Evolutionary conservation across 2,329 filamentous ascomycete species (phyloP), one percentile per base, ranked within the genome.

Genomic region (Cordyceps fumosorosea): DNA sequence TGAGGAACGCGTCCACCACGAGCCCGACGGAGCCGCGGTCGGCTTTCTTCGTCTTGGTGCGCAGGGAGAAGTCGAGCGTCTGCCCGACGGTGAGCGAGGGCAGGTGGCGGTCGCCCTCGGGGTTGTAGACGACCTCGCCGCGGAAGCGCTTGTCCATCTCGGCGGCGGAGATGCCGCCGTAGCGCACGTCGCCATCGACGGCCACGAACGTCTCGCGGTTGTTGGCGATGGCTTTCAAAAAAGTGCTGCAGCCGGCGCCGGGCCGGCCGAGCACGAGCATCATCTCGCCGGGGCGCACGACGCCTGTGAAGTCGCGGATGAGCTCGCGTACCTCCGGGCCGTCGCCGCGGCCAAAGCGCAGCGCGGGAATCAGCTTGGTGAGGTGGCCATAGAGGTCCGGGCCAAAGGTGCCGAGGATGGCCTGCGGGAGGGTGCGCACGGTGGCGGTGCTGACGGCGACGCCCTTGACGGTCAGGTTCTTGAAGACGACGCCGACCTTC

Each of bases 401-500:
- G 0, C 90, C 90, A 71, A 95, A 93, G 0, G 89, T 92, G 24
- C 89, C 89, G 5, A 91, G 65, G 44, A 93, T 80, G 3, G 90
- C 90, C 65, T 90, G 83, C 0, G 90, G 89, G 0, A 93, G 75
- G 0, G 89, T 91, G 64, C 84, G 84, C 29, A 89, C 89, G 65
- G 89, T 89, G 0, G 84, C 84, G 0, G 88, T 80, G 0, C 84
- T 86, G 14, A 84, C 84, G 48, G 86, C 85, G 8, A 87, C 76
- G 20, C 90, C 90, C 71, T 89, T 87, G 32, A 93, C 90, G 0
- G 85, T 91, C 56, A 93, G 78, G 67, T 90, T 81, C 73, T 88
- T 90, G 78, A 88, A 93, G 1, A 91, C 77, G 1, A 93, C 88
- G 2, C 90, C 90, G 12, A 93, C 84, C 68, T 87, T 89, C 76